Evolutionary conservation across 2,329 filamentous ascomycete genomes (phyloP).

Genomic region (Alternaria arborescens): DNA sequence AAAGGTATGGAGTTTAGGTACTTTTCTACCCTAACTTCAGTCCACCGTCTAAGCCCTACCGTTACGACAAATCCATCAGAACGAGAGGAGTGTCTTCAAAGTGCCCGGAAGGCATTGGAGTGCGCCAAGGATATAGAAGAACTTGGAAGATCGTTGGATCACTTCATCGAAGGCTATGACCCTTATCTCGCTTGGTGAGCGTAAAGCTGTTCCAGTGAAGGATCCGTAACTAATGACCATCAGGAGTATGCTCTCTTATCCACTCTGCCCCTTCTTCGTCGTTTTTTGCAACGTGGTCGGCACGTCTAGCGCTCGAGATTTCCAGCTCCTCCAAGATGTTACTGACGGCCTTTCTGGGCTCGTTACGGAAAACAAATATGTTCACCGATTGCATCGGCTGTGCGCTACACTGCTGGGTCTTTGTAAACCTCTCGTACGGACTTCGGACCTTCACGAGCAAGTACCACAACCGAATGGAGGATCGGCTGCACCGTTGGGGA

Average conservation of each 20-base stretch:
- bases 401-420: constrained; percentile 41
- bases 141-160: constrained; percentile 32
- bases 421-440: constrained; percentile 40
- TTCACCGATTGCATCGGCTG: constrained; percentile 38
- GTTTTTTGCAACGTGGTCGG: constrained; percentile 51
- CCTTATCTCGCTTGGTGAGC: constrained; percentile 42
- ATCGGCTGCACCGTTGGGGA: background rate
- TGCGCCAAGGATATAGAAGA: constrained; percentile 38
- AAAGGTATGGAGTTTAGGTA: constrained; percentile 46
- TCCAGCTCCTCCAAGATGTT: constrained; percentile 42
- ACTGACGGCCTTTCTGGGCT: constrained; percentile 39
- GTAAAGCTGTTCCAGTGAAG: background rate
- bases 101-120: constrained; percentile 43
- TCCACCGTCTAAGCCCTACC: constrained; percentile 43
- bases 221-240: constrained; percentile 11
- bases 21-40: constrained; percentile 43
- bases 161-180: constrained; percentile 43
- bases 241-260: constrained; percentile 48
- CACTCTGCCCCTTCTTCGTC: constrained; percentile 47
- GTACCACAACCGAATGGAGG: background rate
- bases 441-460: background rate
- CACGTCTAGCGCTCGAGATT: constrained; percentile 42
- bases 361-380: constrained; percentile 42
- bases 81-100: constrained; percentile 42
- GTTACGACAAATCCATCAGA: constrained; percentile 39